Evolutionary conservation across 2,329 filamentous ascomycete species (phyloP), one percentile per base, ranked within the genome.

Genomic region (Botrytis fragariae): DNA sequence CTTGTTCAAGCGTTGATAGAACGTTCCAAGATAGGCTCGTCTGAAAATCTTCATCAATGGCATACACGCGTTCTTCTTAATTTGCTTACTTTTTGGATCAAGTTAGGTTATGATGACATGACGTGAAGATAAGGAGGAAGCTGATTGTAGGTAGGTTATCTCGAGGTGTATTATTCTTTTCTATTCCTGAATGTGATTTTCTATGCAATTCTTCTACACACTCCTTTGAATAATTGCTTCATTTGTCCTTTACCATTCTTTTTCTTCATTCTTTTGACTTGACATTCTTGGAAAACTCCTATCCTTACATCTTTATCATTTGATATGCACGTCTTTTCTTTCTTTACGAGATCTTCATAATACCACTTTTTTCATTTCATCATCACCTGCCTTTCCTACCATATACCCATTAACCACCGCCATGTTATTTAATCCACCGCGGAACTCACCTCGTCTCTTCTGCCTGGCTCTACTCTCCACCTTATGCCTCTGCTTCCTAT

Each of bases 371-470:
- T 6, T 14, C 35, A 51, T 2, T n/a, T 20, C 32, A 51, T 10
- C n/a, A 67, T 37, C 29, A 35, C 32, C 8, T 2, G 32, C 14
- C 32, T 67, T 14, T 25, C 35, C 25, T 51, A 39, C n/a, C 32
- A 67, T 25, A 67, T 54, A 51, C 2, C 25, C 14, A 1, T 16
- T 5, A 71, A 54, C 29, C n/a, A 4, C 18, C 5, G 63, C 62
- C 25, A 71, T 71, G 69, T 42, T 71, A n/a, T 64, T 51, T 29
- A 71, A 64, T 22, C 35, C 60, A 32, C 44, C 59, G 18, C 48
- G 69, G 32, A 64, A 71, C 22, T 51, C 59, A 29, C 69, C 59
- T 64, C 69, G 69, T 71, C 42, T 71, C 1, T 3, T 71, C 5
- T 37, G 32, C 9, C 16, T 44, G 20, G 35, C 42, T 51, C 25